Conservation (phyloP, 805 yeast species). For the Novakomyces olei region DNA sequence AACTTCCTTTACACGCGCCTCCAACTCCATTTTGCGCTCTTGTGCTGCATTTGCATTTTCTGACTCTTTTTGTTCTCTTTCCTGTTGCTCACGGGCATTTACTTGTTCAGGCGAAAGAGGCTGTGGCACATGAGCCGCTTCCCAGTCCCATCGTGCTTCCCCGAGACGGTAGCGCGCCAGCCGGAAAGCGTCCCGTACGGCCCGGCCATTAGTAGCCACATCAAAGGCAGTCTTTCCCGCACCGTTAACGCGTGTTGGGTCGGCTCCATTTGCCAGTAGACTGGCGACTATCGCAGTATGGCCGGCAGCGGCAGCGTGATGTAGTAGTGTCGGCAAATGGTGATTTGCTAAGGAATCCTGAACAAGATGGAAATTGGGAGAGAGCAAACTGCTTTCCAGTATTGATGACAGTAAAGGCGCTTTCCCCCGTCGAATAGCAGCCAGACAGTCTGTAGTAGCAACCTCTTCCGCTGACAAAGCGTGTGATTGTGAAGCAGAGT, state of each 20-base stretch:
- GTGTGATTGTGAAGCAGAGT: no score
- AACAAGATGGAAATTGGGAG: slow-evolving; percentile 28
- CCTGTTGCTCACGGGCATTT: slow-evolving; percentile 10
- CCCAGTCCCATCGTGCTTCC: slow-evolving; percentile 50
- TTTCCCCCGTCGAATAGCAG: slow-evolving; percentile 44
- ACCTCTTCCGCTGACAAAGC: no score
- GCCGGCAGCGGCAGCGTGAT: slow-evolving; percentile 52
- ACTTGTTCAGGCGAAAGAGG: slow-evolving; percentile 20
- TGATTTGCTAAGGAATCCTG: slow-evolving; percentile 36
- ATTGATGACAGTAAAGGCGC: slow-evolving; percentile 52
- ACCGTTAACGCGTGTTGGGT: slow-evolving; percentile 36
- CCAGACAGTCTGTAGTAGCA: slow-evolving; percentile 37
- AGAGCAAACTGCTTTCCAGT: slow-evolving; percentile 33
- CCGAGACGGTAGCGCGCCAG: slow-evolving; percentile 46
- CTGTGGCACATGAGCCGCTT: slow-evolving; percentile 36
- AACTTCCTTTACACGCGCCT: slow-evolving; percentile 10
- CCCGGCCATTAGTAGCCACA: slow-evolving; percentile 23
- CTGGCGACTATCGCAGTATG: slow-evolving; percentile 40
- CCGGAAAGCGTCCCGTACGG: slow-evolving; percentile 33
- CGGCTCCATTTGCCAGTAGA: slow-evolving; percentile 42
- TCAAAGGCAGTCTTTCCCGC: slow-evolving; percentile 50
- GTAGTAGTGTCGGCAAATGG: slow-evolving; percentile 52
- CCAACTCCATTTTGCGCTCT: slow-evolving; percentile 6
- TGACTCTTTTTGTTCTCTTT: slow-evolving; percentile 4
- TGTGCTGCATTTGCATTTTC: slow-evolving; percentile 10